Conservation (phyloP, 805 yeast genomes). For the Cyberlindnera meyerae region DNA sequence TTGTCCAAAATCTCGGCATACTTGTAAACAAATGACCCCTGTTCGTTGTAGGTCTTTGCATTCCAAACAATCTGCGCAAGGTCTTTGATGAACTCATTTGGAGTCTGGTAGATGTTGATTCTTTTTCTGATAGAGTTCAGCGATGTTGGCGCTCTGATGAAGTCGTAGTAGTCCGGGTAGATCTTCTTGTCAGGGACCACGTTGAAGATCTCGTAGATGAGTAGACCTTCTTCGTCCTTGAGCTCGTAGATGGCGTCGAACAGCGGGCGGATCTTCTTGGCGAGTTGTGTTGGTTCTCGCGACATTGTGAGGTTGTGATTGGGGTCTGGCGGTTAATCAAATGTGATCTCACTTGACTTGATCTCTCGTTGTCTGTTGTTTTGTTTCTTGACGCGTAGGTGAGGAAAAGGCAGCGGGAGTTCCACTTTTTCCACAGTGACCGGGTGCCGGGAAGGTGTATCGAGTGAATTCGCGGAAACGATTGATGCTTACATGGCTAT, state of each 20-base stretch:
- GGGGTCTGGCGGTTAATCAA: no score
- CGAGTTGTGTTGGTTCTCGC: constrained; percentile 14
- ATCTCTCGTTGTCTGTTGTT: no score
- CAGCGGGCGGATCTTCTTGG: constrained; percentile 22
- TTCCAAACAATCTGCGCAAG: constrained; percentile 86
- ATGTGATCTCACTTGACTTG: no score
- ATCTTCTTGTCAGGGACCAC: constrained; percentile 68
- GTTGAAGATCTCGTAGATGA: constrained; percentile 55
- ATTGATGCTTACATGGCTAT: no score
- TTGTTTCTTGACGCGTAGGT: no score
- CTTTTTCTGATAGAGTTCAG: constrained; percentile 64
- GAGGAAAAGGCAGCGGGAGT: no score
- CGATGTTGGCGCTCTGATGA: constrained; percentile 78
- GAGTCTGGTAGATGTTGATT: constrained; percentile 49
- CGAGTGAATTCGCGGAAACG: no score
- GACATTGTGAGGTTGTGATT: constrained; percentile 13
- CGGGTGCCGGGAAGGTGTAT: no score
- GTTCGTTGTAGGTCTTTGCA: constrained; percentile 78
- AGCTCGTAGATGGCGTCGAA: constrained; percentile 38
- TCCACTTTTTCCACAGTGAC: no score
- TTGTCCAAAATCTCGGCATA: constrained; percentile 54
- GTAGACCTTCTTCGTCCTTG: constrained; percentile 36
- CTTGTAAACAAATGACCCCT: constrained; percentile 58
- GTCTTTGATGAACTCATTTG: constrained; percentile 71
- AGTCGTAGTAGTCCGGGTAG: constrained; percentile 71